Evolutionary conservation across 2,329 filamentous ascomycete genomes (phyloP).

Genomic region (Exophiala lecanii-corni): DNA sequence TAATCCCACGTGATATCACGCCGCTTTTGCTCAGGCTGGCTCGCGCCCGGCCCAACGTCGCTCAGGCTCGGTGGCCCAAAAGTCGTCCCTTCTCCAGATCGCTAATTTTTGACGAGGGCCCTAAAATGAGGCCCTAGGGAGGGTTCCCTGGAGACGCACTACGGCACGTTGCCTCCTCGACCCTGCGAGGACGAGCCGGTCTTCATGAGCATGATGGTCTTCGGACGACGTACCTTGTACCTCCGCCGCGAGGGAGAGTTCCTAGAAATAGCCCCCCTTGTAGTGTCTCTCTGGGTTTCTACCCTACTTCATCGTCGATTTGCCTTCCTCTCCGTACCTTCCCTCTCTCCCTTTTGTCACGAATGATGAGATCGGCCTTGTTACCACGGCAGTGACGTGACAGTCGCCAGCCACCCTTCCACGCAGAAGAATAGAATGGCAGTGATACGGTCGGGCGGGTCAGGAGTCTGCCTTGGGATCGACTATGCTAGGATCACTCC

Average conservation of each 20-base stretch:
- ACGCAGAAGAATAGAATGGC: too few species aligned
- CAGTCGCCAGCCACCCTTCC: too few species aligned
- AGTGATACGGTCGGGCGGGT: too few species aligned
- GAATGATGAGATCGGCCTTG: slow-evolving; percentile 2
- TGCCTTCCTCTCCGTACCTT: slow-evolving; percentile 5
- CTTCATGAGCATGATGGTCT: slow-evolving; percentile 5
- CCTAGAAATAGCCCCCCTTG: slow-evolving; percentile 7
- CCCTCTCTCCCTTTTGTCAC: slow-evolving; percentile 4
- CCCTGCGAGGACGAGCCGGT: slow-evolving; percentile 4
- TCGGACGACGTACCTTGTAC: slow-evolving; percentile 5
- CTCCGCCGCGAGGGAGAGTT: slow-evolving; percentile 4
- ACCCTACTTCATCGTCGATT: not conserved
- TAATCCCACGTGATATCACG: too few species aligned
- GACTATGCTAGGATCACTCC: too few species aligned
- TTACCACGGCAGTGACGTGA: too few species aligned
- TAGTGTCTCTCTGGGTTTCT: slow-evolving; percentile 8
- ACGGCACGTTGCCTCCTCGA: slow-evolving; percentile 5
- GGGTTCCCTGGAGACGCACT: slow-evolving; percentile 5
- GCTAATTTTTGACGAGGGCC: slow-evolving; percentile 8
- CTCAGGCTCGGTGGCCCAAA: too few species aligned
- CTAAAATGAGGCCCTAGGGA: slow-evolving; percentile 3
- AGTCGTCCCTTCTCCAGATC: too few species aligned
- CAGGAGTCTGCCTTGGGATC: too few species aligned
- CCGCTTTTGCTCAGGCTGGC: too few species aligned
- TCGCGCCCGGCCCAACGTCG: too few species aligned